phyloP scores from a whole-genome alignment of 1,284 basidiomycete genomes.

The Prillingera fragicola region DNA sequence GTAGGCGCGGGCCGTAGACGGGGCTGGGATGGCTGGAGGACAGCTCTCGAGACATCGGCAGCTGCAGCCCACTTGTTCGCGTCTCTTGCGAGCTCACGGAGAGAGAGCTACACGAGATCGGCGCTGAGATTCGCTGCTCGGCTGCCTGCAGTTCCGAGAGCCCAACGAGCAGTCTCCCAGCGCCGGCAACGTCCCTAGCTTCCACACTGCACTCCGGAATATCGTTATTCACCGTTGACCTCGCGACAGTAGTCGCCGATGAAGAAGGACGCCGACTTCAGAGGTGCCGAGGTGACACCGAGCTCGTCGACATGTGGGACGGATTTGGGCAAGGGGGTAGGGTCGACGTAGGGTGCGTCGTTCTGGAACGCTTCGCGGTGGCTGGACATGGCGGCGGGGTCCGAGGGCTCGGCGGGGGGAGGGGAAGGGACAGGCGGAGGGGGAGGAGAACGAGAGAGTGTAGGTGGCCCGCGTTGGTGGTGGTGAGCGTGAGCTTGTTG shows the following conservation, averaged over 20 bases:
- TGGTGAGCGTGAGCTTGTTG: not conserved
- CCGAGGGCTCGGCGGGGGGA: not conserved
- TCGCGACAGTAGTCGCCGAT: slow-evolving; percentile 93
- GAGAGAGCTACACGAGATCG: too few relatives aligned
- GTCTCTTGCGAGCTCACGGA: too few relatives aligned
- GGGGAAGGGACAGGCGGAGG: not conserved
- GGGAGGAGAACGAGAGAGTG: slow-evolving; percentile 1
- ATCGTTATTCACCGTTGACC: slow-evolving; percentile 86
- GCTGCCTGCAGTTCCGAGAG: too few relatives aligned
- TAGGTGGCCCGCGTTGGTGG: not conserved
- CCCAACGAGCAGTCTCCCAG: too few relatives aligned
- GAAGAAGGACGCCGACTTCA: slow-evolving; percentile 97
- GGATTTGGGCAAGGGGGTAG: slow-evolving; percentile 65
- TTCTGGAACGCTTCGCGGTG: slow-evolving; percentile 37
- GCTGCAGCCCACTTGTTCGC: too few relatives aligned
- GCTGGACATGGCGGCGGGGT: slow-evolving; percentile 25
- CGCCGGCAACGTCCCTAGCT: too few relatives aligned
- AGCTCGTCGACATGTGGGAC: slow-evolving; percentile 85
- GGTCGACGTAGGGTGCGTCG: slow-evolving; percentile 57
- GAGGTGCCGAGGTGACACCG: slow-evolving; percentile 83
- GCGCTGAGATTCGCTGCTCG: too few relatives aligned
- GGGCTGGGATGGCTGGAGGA: too few relatives aligned
- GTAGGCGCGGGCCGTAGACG: too few relatives aligned
- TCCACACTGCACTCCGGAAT: too few relatives aligned
- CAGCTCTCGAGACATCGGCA: too few relatives aligned